Percentiles rank a stretch among this genome's conserved stretches.
Conservation (phyloP, 208 protist species). For the Trypanosoma brucei region DNA sequence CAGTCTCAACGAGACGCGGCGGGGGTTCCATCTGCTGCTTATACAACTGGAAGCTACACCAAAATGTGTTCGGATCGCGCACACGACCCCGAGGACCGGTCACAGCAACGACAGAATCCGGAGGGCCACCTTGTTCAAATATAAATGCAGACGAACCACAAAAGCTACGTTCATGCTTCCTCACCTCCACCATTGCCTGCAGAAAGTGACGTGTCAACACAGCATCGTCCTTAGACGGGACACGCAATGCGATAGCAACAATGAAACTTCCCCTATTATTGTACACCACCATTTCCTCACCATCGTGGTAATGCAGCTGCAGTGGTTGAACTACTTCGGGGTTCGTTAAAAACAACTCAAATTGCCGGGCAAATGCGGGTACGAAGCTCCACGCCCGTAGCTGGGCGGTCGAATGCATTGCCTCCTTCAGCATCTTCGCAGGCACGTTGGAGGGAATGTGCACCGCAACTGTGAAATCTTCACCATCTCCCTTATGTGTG, state of each 20-base stretch:
- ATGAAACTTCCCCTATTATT: conserved; percentile 21
- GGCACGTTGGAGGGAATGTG: conserved; percentile 8
- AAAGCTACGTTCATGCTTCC: conserved; percentile 15
- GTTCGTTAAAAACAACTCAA: conserved; percentile 10
- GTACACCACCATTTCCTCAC: conserved; percentile 24
- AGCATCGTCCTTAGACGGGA: conserved; percentile 16
- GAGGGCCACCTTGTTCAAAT: conserved; percentile 18
- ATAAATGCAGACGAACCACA: conserved; percentile 21
- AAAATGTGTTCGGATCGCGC: conserved; percentile 16
- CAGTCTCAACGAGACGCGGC: conserved; percentile 15
- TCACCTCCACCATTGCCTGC: conserved; percentile 23
- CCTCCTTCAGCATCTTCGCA: not conserved
- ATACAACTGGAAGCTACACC: conserved; percentile 36
- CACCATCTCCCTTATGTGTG: not conserved
- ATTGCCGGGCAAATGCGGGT: conserved; percentile 21
- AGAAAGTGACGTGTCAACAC: conserved; percentile 21
- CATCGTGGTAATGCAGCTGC: conserved; percentile 18
- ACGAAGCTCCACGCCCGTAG: conserved; percentile 21
- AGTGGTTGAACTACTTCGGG: conserved; percentile 16
- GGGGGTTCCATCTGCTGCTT: conserved; percentile 20
- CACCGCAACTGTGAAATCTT: conserved; percentile 7
- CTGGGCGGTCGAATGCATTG: conserved; percentile 5
- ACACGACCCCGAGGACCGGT: not conserved
- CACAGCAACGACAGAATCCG: conserved; percentile 11
- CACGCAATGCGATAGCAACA: conserved; percentile 15